Base-by-base conservation (phyloP, 441 rosid genomes). In the Macaranga tanarius region DNA sequence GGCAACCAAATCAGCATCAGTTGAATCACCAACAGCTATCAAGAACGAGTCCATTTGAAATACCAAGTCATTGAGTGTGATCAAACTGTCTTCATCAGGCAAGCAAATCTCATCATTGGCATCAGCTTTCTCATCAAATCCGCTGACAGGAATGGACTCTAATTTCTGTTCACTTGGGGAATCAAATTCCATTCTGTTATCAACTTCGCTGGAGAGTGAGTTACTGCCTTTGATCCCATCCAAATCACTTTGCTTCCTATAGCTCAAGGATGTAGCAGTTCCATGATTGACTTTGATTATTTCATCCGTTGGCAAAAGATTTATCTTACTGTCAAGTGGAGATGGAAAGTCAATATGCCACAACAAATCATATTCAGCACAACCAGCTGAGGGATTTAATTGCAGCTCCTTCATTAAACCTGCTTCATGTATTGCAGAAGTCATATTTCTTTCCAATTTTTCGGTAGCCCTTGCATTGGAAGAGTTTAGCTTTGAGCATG, bases 61-160 rank as follows among this genome's bases (percentile, higher is more conserved):
- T 58, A 72, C 22, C 70, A 69, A 65, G 69, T 81, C 80, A 13
- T 83, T 75, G 7, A 72, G 57, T 23, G 83, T 79, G 74, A 85
- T 77, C 79, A 85, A 67, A 76, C 78, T 77, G 72, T 85, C 86
- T 70, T 85, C 88, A 34, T 83, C 86, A 16, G 82, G 88, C 54
- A 79, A 69, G 67, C 77, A 79, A 45, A 83, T 63, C 61, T 74
- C 86, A 17, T 76, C 78, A 40, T n/a, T 38, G 19, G 55, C 48
- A 65, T 64, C 40, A 15, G 34, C 52, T n/a, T 73, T 55, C 60
- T 71, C 81, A 64, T 56, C 66, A 64, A 45, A 75, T 40, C 52
- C 51, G 40, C n/a, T 25, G 38, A 44, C 62, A n/a, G 71, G 69
- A 56, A 45, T 31, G 25, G 44, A 23, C 74, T 60, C 61, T 25